Conservation (phyloP, 345 rosid genomes). For the Hypericum perforatum region DNA sequence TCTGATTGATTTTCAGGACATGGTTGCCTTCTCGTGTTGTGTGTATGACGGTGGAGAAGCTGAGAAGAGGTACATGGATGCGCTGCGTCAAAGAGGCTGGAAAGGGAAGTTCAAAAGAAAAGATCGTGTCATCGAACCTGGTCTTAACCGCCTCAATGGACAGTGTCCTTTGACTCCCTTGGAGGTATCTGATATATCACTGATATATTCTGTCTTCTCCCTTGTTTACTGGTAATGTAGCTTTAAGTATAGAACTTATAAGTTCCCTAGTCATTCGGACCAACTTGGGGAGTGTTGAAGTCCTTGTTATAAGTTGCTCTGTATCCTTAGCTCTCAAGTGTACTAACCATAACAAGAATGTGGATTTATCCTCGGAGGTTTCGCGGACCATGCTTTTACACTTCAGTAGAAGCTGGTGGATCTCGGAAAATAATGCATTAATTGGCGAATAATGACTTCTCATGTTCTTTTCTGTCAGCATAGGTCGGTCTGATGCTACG, state of each 20-base stretch:
- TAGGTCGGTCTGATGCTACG: slow-evolving; percentile 96
- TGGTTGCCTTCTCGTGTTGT: slow-evolving; percentile 98
- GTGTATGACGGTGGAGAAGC: slow-evolving; percentile 72
- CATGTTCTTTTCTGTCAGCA: slow-evolving; percentile 38
- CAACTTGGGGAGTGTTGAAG: no score
- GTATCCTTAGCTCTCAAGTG: no score
- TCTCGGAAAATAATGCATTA: neutral
- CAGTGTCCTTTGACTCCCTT: slow-evolving; percentile 92
- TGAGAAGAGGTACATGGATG: slow-evolving; percentile 61
- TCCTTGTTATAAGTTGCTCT: no score
- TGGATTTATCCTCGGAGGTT: no score
- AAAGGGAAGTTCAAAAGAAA: slow-evolving; percentile 73
- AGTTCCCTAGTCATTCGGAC: no score
- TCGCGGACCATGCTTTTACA: no score
- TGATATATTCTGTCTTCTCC: neutral
- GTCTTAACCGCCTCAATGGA: slow-evolving; percentile 69
- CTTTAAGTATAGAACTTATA: no score
- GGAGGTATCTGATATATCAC: slow-evolving; percentile 46
- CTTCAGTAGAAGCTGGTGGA: neutral
- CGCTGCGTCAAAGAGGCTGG: slow-evolving; percentile 66
- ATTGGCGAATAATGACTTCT: slow-evolving; percentile 15
- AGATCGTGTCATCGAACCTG: slow-evolving; percentile 52
- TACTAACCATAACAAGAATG: no score
- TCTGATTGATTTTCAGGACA: slow-evolving; percentile 44
- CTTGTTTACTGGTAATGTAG: neutral